These are phyloP conservation scores for Verticillium klebahnii DNA, from an alignment of 2,329 filamentous ascomycete species.

Conservation along the genomic window DNA sequence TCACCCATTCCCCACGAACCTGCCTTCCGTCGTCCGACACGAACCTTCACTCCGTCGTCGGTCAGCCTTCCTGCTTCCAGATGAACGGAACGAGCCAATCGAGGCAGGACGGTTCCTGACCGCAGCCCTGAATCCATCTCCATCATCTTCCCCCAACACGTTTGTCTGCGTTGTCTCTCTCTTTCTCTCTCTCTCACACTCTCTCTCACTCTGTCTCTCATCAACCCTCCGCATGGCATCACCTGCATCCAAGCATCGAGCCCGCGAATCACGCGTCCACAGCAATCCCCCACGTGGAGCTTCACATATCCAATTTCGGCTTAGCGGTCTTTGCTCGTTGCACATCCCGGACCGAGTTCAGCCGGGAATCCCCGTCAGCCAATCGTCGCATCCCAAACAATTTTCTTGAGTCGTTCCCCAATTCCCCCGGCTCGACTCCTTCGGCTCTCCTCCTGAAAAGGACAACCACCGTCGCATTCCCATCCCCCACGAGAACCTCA, in stretches of 20 bases:
- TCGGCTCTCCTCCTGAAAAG: conserved; percentile 11
- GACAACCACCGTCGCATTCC: conserved; percentile 9
- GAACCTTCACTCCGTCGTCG: no score
- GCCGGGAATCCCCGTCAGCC: conserved; percentile 15
- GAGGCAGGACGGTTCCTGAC: no score
- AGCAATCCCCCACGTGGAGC: conserved; percentile 10
- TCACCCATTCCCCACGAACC: background rate
- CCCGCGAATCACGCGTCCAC: background rate
- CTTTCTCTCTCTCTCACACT: background rate
- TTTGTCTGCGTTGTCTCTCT: no score
- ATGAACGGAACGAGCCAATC: background rate
- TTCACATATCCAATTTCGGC: conserved; percentile 1
- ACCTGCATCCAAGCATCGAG: background rate
- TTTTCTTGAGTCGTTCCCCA: conserved; percentile 7
- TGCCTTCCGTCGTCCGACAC: background rate
- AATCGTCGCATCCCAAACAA: conserved; percentile 15
- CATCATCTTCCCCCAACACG: background rate
- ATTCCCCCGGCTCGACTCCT: conserved; percentile 9
- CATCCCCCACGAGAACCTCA: conserved; percentile 8
- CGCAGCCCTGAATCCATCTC: background rate
- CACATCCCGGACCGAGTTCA: conserved; percentile 12
- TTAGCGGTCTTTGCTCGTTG: conserved; percentile 8
- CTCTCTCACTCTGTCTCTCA: background rate
- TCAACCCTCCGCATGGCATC: background rate
- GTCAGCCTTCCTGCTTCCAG: no score